These are phyloP conservation scores for Nemania serpens DNA, from an alignment of 2,329 filamentous ascomycete genomes.

Conservation along the genomic window DNA sequence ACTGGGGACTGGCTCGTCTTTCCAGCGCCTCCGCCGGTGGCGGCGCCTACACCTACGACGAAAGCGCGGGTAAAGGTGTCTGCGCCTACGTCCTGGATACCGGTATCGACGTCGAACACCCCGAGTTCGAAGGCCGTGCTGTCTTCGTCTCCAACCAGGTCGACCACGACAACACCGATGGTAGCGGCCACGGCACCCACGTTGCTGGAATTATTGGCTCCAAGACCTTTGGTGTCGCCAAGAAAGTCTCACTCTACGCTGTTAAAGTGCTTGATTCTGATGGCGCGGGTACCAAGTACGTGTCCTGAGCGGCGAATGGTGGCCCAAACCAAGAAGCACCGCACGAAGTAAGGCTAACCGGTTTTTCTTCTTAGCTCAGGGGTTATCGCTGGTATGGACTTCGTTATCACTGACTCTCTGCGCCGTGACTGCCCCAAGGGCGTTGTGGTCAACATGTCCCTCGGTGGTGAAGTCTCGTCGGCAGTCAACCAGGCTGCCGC, in stretches of 20 bases:
- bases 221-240: constrained; percentile 52
- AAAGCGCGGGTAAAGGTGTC: constrained; percentile 47
- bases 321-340: neutral
- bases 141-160: constrained; percentile 39
- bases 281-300: constrained; percentile 37
- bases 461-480: constrained; percentile 51
- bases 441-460: constrained; percentile 60
- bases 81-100: constrained; percentile 62
- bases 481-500: constrained; percentile 57
- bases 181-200: constrained; percentile 52
- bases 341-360: neutral
- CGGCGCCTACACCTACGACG: constrained; percentile 50
- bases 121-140: constrained; percentile 51
- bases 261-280: constrained; percentile 52
- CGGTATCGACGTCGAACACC: constrained; percentile 54
- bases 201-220: constrained; percentile 43
- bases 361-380: constrained; percentile 28
- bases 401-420: constrained; percentile 51
- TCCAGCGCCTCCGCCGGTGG: constrained; percentile 46
- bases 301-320: constrained; percentile 32
- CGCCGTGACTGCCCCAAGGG: constrained; percentile 44
- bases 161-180: constrained; percentile 41
- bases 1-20: constrained; percentile 53
- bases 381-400: constrained; percentile 42
- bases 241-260: constrained; percentile 48